phyloP scores from a whole-genome alignment of 352 stramenopile species.

The Phytophthora pluvialis region DNA sequence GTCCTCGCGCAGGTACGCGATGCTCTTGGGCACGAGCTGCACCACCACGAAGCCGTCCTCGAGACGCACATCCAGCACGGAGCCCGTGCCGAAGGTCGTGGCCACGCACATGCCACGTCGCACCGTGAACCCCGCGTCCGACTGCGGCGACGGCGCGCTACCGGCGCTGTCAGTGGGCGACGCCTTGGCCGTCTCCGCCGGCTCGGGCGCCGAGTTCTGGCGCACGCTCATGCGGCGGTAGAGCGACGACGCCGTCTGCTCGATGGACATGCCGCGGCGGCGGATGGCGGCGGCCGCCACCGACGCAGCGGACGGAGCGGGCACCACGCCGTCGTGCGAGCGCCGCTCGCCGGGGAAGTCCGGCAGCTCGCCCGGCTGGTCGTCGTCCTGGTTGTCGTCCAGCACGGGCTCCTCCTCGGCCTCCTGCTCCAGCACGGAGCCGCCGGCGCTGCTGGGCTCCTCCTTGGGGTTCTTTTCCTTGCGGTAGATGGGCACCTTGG shows the following conservation, averaged over 20 bases:
- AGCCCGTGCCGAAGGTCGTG: constrained; percentile 80
- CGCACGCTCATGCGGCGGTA: constrained; percentile 64
- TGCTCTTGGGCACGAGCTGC: constrained; percentile 73
- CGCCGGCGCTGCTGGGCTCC: neutral
- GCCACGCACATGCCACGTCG: constrained; percentile 72
- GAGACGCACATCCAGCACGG: constrained; percentile 69
- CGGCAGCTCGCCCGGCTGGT: constrained; percentile 53
- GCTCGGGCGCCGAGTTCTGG: constrained; percentile 45
- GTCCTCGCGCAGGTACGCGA: constrained; percentile 74
- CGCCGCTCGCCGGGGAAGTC: constrained; percentile 51
- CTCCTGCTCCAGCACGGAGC: constrained; percentile 23
- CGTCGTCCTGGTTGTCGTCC: constrained; percentile 44
- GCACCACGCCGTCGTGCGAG: constrained; percentile 49
- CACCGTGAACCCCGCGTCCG: constrained; percentile 49
- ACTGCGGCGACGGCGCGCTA: constrained; percentile 35
- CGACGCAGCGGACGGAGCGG: constrained; percentile 39
- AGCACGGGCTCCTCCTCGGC: constrained; percentile 36
- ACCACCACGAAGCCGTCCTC: constrained; percentile 83
- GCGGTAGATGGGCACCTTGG: constrained; percentile 61
- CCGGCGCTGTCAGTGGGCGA: constrained; percentile 36
- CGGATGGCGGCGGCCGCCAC: constrained; percentile 37
- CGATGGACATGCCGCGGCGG: constrained; percentile 58
- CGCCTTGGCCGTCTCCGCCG: constrained; percentile 25
- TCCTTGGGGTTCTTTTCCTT: constrained; percentile 50
- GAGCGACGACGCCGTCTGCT: constrained; percentile 56